Evolutionary conservation across 2,329 filamentous ascomycete genomes (phyloP).

Genomic region (Thelonectria rubi): DNA sequence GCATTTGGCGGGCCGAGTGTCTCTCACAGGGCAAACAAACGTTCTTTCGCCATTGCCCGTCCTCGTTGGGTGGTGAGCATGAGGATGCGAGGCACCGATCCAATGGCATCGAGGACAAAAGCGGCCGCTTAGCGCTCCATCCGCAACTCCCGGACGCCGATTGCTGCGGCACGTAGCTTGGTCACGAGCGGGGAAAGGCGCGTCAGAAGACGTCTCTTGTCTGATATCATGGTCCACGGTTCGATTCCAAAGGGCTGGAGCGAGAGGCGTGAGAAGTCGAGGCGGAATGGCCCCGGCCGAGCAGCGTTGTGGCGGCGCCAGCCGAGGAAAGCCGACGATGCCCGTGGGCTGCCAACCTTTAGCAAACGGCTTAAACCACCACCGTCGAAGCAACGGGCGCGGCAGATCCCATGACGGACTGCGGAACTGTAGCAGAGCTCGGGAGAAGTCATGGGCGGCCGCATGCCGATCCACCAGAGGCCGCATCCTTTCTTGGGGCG

Average conservation of each 20-base stretch:
- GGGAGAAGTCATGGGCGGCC: background rate
- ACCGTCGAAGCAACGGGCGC: constrained; percentile 11
- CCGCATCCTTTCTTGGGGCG: constrained; percentile 5
- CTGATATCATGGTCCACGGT: constrained; percentile 41
- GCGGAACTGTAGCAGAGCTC: constrained; percentile 23
- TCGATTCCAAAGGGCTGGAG: background rate
- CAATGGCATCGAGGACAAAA: constrained; percentile 34
- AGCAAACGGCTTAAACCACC: constrained; percentile 20
- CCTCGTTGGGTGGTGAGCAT: constrained; percentile 16
- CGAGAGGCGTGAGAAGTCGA: constrained; percentile 29
- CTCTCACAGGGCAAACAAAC: constrained; percentile 21
- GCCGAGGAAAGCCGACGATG: constrained; percentile 54
- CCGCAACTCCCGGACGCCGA: constrained; percentile 24
- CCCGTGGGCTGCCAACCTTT: constrained; percentile 42
- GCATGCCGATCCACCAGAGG: constrained; percentile 6
- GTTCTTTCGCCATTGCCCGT: constrained; percentile 22
- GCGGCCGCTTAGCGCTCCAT: constrained; percentile 25
- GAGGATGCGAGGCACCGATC: constrained; percentile 15
- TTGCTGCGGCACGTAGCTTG: constrained; percentile 28
- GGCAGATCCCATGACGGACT: constrained; percentile 25
- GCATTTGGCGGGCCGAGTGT: constrained; percentile 40
- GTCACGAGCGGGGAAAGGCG: constrained; percentile 38
- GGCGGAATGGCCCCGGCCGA: constrained; percentile 44
- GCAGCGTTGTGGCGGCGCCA: constrained; percentile 43
- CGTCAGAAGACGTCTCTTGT: constrained; percentile 34